These are phyloP conservation scores for Cardamine occulta DNA, from an alignment of 345 rosid genomes.

Conservation along the genomic window DNA sequence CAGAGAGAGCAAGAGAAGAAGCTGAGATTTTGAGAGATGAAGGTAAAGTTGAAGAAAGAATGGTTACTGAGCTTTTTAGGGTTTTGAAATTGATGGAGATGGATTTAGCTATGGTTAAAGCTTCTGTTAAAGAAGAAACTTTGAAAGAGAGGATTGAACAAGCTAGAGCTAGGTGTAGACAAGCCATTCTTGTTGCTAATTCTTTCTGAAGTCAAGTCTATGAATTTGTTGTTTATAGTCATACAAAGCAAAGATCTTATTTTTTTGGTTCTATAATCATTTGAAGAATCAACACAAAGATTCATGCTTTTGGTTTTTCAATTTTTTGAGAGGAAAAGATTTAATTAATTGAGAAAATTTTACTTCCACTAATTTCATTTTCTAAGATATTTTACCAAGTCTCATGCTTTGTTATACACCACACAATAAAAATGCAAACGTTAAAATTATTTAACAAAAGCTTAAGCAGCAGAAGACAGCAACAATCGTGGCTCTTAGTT, in stretches of 20 bases:
- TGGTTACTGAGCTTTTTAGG: slow-evolving; percentile 87
- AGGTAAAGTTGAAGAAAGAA: slow-evolving; percentile 79
- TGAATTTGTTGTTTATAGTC: slow-evolving; percentile 16
- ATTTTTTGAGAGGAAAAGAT: neutral
- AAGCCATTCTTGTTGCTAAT: slow-evolving; percentile 85
- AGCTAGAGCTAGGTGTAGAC: slow-evolving; percentile 88
- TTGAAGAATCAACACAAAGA: neutral
- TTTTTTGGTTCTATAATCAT: slow-evolving; percentile 7
- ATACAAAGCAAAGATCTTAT: slow-evolving; percentile 3
- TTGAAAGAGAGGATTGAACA: slow-evolving; percentile 70
- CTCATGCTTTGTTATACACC: slow-evolving; percentile 36
- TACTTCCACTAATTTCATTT: slow-evolving; percentile 24
- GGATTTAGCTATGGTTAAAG: slow-evolving; percentile 96
- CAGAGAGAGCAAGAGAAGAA: slow-evolving; percentile 91
- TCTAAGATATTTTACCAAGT: slow-evolving; percentile 4
- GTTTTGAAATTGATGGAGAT: slow-evolving; percentile 94
- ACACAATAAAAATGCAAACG: slow-evolving; percentile 35
- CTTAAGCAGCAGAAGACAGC: slow-evolving; percentile 2
- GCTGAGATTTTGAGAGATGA: slow-evolving; percentile 80
- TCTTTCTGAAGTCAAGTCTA: slow-evolving; percentile 52
- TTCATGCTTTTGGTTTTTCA: slow-evolving; percentile 19
- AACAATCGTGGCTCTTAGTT: slow-evolving; percentile 35
- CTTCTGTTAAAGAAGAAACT: slow-evolving; percentile 82
- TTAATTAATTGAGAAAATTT: slow-evolving; percentile 16
- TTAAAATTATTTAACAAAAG: slow-evolving; percentile 10